Evolutionary conservation across 2,329 filamentous ascomycete genomes (phyloP), one percentile per base, ranked within the genome.

Genomic region (Clonostachys sp.): DNA sequence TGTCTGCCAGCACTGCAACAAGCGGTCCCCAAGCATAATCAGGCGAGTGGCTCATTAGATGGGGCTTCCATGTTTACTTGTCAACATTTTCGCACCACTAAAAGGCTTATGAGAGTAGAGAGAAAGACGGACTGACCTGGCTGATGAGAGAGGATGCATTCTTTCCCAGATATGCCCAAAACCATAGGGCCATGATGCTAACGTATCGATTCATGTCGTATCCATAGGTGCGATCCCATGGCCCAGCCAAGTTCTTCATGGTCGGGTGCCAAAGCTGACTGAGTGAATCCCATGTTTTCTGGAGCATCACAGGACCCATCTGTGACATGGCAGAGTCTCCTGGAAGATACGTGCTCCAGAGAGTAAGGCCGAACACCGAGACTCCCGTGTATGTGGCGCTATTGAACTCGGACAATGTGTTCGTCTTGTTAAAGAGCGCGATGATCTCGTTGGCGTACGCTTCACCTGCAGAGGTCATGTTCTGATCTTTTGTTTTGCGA

Each of bases 131-230:
- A 41, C 57, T 51, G 41, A 67, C 65, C 45, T 61, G 62, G 6
- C 56, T 48, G 30, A 64, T 62, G 3, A 70, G 48, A 0, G 66
- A 68, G 0, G 65, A 64, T 14, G 61, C 59, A 30, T 71, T 66
- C 45, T 78, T 75, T 8, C 78, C 79, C 5, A 80, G 65, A 5
- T 82, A 50, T 0, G 75, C 72, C 81, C 81, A 84, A 51, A 84
- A 70, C 62, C 80, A 80, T 14, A 80, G 58, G 0, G 75, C 75
- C 59, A 84, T 73, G 44, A 84, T 68, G 45, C 76, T 77, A 5
- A 83, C 59, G 53, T 84, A 84, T 7, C 72, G 65, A 47, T 81
- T 83, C 80, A 84, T 83, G 50, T 85, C 80, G 48, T 76, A 84
- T 1, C 80, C 80, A 51, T 85, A 85, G 0, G 74, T 67, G 1